Evolutionary conservation across 2,329 filamentous ascomycete genomes (phyloP), one percentile per base, ranked within the genome.

Genomic region (Ascochyta lentis): DNA sequence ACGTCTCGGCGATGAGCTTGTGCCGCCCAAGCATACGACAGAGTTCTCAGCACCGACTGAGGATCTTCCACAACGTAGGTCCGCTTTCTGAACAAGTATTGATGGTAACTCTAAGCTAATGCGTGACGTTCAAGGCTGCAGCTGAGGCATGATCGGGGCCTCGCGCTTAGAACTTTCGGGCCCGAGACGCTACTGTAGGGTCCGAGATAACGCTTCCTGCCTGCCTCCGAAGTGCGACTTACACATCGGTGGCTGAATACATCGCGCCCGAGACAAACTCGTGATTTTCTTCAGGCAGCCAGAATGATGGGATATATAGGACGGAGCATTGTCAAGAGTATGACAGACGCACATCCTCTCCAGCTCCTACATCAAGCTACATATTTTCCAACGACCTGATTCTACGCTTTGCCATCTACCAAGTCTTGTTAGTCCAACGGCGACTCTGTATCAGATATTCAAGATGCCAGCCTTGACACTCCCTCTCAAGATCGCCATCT

Each of bases 401-500:
- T 6, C 1, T n/a, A 37, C 29, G 37, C 4, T n/a, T 31, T 16
- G 6, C 2, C 38, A 40, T 3, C 22, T 15, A 15, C 5, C 22
- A 10, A 26, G 8, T n/a, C 12, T 26, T 15, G 3, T 13, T 19
- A 6, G 9, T 15, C 4, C 38, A 40, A 8, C 10, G 10, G 8
- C 13, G 6, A 26, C 23, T 10, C 16, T 10, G 13, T 16, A 19
- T 19, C 37, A 47, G n/a, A 5, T 6, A 2, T n/a, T 10, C 22
- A 52, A 29, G 2, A 56, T 56, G 54, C 27, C 33, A 15, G 27
- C 13, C 16, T 19, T 12, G 24, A 41, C 35, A 1, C 38, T 33
- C 19, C 49, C 61, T 55, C 33, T 15, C 19, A 68, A 67, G 38
- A 77, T 78, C 50, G 72, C 70, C 48, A 70, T 78, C 42, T 62